phyloP scores from a whole-genome alignment of 768 basidiomycete genomes.

The Rhizopogon vinicolor region DNA sequence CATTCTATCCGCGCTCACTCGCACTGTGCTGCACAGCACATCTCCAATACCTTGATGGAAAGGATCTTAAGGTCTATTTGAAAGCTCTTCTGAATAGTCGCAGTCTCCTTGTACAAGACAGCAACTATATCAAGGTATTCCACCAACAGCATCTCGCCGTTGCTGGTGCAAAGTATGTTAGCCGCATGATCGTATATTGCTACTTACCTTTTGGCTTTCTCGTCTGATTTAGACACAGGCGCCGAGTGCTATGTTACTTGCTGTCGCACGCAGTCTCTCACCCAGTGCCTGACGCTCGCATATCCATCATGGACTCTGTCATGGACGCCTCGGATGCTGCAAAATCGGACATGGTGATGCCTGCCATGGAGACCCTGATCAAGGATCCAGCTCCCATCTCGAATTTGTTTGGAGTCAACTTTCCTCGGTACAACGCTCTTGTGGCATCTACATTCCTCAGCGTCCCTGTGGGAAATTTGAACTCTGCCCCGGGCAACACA shows the following conservation, averaged over 20 bases:
- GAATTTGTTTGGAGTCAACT: slow-evolving; percentile 34
- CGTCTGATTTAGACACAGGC: slow-evolving; percentile 50
- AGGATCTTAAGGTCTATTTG: slow-evolving; percentile 58
- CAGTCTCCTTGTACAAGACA: slow-evolving; percentile 59
- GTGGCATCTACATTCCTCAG: slow-evolving; percentile 49
- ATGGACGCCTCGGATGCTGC: slow-evolving; percentile 34
- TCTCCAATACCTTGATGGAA: slow-evolving; percentile 67
- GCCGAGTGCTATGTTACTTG: slow-evolving; percentile 68
- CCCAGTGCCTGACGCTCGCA: slow-evolving; percentile 40
- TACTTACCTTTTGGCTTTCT: neutral
- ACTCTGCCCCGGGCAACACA: slow-evolving; percentile 32
- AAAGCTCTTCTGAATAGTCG: slow-evolving; percentile 42
- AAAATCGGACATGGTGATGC: slow-evolving; percentile 52
- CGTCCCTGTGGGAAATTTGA: slow-evolving; percentile 40
- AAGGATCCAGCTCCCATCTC: slow-evolving; percentile 17
- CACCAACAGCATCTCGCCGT: slow-evolving; percentile 53
- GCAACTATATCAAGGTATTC: slow-evolving; percentile 50
- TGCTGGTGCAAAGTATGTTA: slow-evolving; percentile 44
- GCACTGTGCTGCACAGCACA: slow-evolving; percentile 27
- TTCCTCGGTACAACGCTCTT: slow-evolving; percentile 28
- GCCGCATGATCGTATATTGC: slow-evolving; percentile 14
- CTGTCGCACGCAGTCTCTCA: slow-evolving; percentile 74
- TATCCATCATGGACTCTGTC: slow-evolving; percentile 48
- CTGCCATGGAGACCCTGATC: slow-evolving; percentile 44
- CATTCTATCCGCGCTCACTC: slow-evolving; percentile 1